phyloP scores from a whole-genome alignment of 306 rosid species.

The Argentina anserina region DNA sequence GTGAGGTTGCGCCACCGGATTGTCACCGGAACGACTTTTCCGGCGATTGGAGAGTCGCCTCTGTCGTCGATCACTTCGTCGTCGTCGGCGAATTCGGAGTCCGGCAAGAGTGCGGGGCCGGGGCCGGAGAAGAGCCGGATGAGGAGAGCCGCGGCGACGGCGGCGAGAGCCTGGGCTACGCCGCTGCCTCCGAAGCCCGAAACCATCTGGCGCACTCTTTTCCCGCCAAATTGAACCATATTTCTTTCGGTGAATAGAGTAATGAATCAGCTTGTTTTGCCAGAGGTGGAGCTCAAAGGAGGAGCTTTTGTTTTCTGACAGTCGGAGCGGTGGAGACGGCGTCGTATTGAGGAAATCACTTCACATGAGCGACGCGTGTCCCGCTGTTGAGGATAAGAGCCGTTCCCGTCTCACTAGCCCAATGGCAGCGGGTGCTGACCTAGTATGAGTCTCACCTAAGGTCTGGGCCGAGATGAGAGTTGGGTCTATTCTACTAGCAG shows the following conservation, averaged over 20 bases:
- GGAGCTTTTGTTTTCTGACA: not conserved
- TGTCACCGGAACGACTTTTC: conserved; percentile 58
- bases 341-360: conserved; percentile 1
- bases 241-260: too few relatives aligned
- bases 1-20: conserved; percentile 75
- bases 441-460: too few relatives aligned
- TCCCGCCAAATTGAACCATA: conserved; percentile 63
- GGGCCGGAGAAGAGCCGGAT: conserved; percentile 71
- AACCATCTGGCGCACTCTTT: conserved; percentile 49
- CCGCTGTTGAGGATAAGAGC: conserved; percentile 47
- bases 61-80: conserved; percentile 15
- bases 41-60: conserved; percentile 25
- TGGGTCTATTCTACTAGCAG: too few relatives aligned
- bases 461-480: too few relatives aligned
- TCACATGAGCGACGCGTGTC: conserved; percentile 54
- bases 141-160: conserved; percentile 61
- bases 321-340: not conserved
- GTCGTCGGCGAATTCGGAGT: conserved; percentile 30
- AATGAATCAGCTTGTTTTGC: too few relatives aligned
- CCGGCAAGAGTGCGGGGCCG: conserved; percentile 62
- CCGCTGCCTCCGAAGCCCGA: conserved; percentile 59
- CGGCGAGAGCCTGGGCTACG: conserved; percentile 61
- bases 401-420: too few relatives aligned
- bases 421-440: too few relatives aligned
- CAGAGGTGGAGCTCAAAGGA: not conserved